A percentile compares a stretch with the other conserved stretches of the same genome.
Evolutionary conservation across 805 yeast species (phyloP).

Genomic region (Candida easanensis): DNA sequence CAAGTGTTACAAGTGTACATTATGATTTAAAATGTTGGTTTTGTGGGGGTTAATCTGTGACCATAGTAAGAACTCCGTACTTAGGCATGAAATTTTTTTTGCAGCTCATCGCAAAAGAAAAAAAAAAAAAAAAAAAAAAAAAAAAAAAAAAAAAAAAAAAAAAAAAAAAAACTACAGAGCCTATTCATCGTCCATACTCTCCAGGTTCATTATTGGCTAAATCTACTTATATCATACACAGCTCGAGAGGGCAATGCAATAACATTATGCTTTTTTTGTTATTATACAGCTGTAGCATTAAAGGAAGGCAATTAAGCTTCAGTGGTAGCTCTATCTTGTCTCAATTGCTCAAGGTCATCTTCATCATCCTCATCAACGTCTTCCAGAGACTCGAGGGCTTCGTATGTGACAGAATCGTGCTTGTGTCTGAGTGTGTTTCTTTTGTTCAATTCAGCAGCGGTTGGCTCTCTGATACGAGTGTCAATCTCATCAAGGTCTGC

Average conservation of each 20-base stretch:
- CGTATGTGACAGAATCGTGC: constrained; percentile 79
- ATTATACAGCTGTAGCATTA: too few species aligned
- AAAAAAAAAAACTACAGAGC: too few species aligned
- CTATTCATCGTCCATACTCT: too few species aligned
- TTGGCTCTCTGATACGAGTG: constrained; percentile 66
- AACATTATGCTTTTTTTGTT: too few species aligned
- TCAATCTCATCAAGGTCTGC: constrained; percentile 61
- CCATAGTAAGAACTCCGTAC: neutral
- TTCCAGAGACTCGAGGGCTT: constrained; percentile 42
- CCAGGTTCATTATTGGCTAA: too few species aligned
- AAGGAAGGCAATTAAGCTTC: too few species aligned
- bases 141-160: too few species aligned
- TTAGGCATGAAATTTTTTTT: constrained; percentile 6
- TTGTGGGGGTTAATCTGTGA: neutral
- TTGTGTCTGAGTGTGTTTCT: constrained; percentile 68
- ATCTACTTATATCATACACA: too few species aligned
- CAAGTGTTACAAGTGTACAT: constrained; percentile 84
- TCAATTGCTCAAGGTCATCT: constrained; percentile 21
- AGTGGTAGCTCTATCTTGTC: constrained; percentile 3
- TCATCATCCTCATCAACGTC: constrained; percentile 30
- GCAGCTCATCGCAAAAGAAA: constrained; percentile 5
- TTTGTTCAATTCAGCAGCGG: constrained; percentile 60
- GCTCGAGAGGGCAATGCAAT: too few species aligned
- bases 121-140: neutral
- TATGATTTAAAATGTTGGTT: neutral